Conservation (phyloP, 441 rosid species). For the Syzygium syzygioides region DNA sequence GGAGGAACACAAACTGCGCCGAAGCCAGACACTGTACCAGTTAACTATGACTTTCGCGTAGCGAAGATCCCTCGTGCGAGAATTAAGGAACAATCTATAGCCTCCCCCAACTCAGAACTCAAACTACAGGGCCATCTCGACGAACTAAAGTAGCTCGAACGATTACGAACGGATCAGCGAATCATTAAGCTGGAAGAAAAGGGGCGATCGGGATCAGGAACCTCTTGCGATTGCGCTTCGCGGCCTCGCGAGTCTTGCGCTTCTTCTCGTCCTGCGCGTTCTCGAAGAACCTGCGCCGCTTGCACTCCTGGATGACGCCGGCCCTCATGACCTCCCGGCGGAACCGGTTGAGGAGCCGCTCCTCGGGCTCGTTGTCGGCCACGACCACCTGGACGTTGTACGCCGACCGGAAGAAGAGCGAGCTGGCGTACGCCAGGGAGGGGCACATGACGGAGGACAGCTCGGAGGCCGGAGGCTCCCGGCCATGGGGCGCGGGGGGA, state of each 20-base stretch:
- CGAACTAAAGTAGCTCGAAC: not conserved
- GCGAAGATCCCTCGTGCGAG: not conserved
- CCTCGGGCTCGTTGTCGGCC: slow-evolving; percentile 82
- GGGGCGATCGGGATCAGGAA: not conserved
- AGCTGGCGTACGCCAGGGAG: slow-evolving; percentile 56
- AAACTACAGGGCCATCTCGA: not conserved
- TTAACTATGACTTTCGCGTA: not conserved
- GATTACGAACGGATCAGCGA: not conserved
- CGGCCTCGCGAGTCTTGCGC: slow-evolving; percentile 77
- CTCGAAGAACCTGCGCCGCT: slow-evolving; percentile 67
- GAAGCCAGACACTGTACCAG: not conserved
- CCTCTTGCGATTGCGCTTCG: slow-evolving; percentile 78
- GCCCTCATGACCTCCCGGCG: slow-evolving; percentile 84
- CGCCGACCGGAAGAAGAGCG: slow-evolving; percentile 49
- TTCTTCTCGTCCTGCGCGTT: slow-evolving; percentile 76
- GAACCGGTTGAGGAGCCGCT: slow-evolving; percentile 64
- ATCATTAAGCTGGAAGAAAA: not conserved
- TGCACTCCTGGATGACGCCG: slow-evolving; percentile 76
- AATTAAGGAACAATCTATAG: not conserved
- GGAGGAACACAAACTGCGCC: not conserved
- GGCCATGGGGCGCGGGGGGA: not conserved
- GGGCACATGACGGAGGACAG: slow-evolving; percentile 59
- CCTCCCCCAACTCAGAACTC: not conserved
- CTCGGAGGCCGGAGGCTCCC: slow-evolving; percentile 10
- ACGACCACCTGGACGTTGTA: slow-evolving; percentile 78